These are phyloP conservation scores for Pseudocercospora fijiensis DNA, from an alignment of 2,329 filamentous ascomycete species.

Conservation along the genomic window DNA sequence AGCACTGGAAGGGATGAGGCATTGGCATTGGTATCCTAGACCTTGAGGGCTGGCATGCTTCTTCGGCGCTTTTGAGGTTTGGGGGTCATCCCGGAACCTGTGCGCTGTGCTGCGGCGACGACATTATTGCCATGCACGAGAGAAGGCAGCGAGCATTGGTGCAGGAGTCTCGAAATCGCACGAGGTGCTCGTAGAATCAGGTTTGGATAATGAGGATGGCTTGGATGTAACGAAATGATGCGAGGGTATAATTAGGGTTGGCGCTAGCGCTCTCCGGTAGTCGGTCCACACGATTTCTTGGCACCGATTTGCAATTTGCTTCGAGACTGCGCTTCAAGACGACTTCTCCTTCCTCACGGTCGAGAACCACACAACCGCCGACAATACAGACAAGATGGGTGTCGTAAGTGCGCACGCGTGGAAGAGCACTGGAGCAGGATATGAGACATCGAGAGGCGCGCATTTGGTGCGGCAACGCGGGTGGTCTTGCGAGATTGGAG, in stretches of 20 bases:
- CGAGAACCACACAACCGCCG: slow-evolving; percentile 21
- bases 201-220: too few relatives aligned
- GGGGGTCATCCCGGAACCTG: background rate
- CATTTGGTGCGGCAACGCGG: background rate
- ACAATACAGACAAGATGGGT: slow-evolving; percentile 27
- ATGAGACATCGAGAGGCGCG: background rate
- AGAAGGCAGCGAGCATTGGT: too few relatives aligned
- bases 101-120: background rate
- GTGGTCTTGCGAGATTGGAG: background rate
- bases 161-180: background rate
- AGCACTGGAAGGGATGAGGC: background rate
- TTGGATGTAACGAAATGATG: background rate
- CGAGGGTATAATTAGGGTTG: background rate
- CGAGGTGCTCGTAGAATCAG: background rate
- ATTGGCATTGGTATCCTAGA: background rate
- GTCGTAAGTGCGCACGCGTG: slow-evolving; percentile 13
- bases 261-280: background rate
- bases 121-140: too few relatives aligned
- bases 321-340: background rate
- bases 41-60: background rate
- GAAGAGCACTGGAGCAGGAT: background rate
- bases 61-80: background rate
- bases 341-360: slow-evolving; percentile 13
- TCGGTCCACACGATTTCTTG: background rate
- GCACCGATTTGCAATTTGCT: background rate